Evolutionary conservation across 202 grass and related monocot genomes (phyloP).

Genomic region (Bolboschoenoplectus hybrid): DNA sequence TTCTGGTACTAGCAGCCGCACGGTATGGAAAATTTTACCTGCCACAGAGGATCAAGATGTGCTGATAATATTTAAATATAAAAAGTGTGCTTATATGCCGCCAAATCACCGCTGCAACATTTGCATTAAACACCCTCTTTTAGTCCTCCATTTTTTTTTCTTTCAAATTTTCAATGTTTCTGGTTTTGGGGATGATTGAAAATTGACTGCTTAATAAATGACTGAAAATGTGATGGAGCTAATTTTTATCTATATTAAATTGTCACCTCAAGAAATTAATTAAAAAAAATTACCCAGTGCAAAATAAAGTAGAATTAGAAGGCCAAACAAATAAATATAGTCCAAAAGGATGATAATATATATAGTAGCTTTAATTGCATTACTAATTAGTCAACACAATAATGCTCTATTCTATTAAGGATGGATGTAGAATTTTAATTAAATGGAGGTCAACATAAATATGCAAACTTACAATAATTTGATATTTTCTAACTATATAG

Average conservation of each 20-base stretch:
- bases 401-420: neutral
- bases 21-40: neutral
- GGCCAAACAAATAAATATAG: neutral
- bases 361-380: neutral
- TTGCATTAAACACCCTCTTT: neutral
- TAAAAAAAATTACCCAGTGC: neutral
- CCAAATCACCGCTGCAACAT: neutral
- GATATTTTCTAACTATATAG: neutral
- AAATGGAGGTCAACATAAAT: neutral
- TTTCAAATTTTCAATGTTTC: neutral
- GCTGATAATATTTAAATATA: conserved; percentile 5
- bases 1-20: neutral
- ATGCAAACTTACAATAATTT: neutral
- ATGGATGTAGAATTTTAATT: neutral
- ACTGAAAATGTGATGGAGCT: neutral
- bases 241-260: neutral
- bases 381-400: neutral
- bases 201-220: neutral
- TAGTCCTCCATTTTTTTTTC: neutral
- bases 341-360: neutral
- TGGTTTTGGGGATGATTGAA: neutral
- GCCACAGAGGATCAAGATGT: neutral
- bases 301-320: neutral
- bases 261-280: neutral
- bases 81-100: neutral